A percentile compares a stretch with the other conserved stretches of the same genome.
These are phyloP conservation scores for Asterophora lycoperdoides DNA, from an alignment of 768 basidiomycete genomes.

Conservation along the genomic window DNA sequence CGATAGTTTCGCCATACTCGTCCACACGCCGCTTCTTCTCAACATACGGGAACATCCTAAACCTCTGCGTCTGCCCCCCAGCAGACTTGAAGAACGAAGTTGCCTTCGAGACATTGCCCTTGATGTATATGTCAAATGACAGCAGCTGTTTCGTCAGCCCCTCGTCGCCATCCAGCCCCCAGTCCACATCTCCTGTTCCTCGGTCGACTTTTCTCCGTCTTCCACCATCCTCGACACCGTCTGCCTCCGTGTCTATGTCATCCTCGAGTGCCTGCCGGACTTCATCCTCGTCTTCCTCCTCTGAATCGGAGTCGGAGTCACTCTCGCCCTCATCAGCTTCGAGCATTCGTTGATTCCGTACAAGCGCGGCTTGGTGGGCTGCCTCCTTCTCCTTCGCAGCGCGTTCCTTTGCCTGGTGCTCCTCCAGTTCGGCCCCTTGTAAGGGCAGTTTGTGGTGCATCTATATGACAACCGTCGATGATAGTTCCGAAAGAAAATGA, in stretches of 20 bases:
- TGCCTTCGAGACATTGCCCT: slow-evolving; percentile 88
- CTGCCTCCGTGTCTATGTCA: slow-evolving; percentile 43
- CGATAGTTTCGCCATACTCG: slow-evolving; percentile 92
- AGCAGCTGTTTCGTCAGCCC: slow-evolving; percentile 67
- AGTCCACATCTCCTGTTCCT: slow-evolving; percentile 52
- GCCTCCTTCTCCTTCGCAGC: slow-evolving; percentile 77
- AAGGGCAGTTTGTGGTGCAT: slow-evolving; percentile 89
- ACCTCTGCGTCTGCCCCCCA: slow-evolving; percentile 69
- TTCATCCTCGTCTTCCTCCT: slow-evolving; percentile 61
- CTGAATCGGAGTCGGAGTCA: slow-evolving; percentile 68
- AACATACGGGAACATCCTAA: slow-evolving; percentile 96
- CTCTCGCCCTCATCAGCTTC: slow-evolving; percentile 93
- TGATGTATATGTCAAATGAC: slow-evolving; percentile 95
- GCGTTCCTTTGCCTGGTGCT: slow-evolving; percentile 70
- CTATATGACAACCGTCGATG: slow-evolving; percentile 32
- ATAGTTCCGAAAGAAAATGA: neutral
- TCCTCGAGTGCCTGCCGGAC: slow-evolving; percentile 53
- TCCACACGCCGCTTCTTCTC: slow-evolving; percentile 92
- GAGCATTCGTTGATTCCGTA: slow-evolving; percentile 80
- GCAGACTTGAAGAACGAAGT: slow-evolving; percentile 84
- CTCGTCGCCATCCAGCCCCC: slow-evolving; percentile 75
- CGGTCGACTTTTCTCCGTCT: slow-evolving; percentile 44
- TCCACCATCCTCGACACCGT: slow-evolving; percentile 23
- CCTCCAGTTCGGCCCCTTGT: slow-evolving; percentile 84
- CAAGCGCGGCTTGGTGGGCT: slow-evolving; percentile 79